These are phyloP conservation scores for Peziza echinospora DNA, from an alignment of 495 filamentous ascomycete species.

Conservation along the genomic window DNA sequence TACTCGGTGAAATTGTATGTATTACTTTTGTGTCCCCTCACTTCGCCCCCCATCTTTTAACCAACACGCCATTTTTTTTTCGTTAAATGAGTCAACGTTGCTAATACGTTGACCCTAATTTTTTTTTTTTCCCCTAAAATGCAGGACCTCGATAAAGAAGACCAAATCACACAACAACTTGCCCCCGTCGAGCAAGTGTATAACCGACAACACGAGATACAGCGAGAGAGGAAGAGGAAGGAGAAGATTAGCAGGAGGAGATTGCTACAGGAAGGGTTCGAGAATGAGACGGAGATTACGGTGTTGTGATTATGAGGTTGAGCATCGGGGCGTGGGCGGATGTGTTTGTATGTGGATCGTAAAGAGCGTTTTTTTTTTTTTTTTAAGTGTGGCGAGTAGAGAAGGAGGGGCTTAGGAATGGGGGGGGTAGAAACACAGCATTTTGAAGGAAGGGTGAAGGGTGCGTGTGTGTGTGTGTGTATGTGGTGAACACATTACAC, in stretches of 20 bases:
- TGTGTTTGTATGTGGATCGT: too few species aligned
- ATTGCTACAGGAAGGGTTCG: slow-evolving; percentile 58
- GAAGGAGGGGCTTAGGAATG: too few species aligned
- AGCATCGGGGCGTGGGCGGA: too few species aligned
- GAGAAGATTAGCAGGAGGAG: slow-evolving; percentile 50
- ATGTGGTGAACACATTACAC: too few species aligned
- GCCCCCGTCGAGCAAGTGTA: slow-evolving; percentile 49
- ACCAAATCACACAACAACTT: slow-evolving; percentile 51
- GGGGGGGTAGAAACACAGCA: too few species aligned
- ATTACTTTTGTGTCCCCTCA: background rate
- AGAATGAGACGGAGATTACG: slow-evolving; percentile 37
- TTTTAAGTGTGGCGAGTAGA: too few species aligned
- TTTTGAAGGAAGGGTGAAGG: too few species aligned
- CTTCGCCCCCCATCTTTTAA: background rate
- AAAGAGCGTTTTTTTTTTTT: too few species aligned
- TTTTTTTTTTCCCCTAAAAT: background rate
- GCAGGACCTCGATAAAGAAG: slow-evolving; percentile 81
- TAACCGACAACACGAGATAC: slow-evolving; percentile 46
- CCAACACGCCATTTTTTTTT: background rate
- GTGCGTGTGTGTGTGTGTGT: too few species aligned
- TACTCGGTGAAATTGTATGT: slow-evolving; percentile 74
- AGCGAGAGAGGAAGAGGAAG: slow-evolving; percentile 39
- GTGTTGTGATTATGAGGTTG: too few species aligned
- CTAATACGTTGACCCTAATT: background rate
- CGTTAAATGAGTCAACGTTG: too few species aligned